A percentile compares a stretch with the other conserved stretches of the same genome.
phyloP scores from a whole-genome alignment of 257 asterid genomes.

The Gentiana straminea region DNA sequence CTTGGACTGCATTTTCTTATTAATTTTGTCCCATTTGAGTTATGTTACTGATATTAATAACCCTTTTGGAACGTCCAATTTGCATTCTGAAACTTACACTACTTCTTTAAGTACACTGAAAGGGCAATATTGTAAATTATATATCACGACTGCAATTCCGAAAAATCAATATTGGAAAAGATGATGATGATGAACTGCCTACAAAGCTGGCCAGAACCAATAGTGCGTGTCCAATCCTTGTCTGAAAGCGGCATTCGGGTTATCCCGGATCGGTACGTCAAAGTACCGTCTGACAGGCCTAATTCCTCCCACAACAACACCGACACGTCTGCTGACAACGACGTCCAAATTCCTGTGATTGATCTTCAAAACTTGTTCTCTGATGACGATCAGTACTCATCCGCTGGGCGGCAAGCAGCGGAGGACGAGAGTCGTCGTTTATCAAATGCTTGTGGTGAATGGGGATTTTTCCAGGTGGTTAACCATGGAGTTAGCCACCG shows the following conservation, averaged over 20 bases:
- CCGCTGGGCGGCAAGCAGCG: slow-evolving; percentile 5
- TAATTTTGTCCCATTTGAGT: too few species aligned
- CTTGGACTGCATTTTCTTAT: too few species aligned
- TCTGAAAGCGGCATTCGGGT: slow-evolving; percentile 65
- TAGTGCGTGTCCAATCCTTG: slow-evolving; percentile 65
- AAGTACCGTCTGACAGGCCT: slow-evolving; percentile 55
- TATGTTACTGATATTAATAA: not conserved
- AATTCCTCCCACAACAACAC: not conserved
- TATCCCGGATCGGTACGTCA: slow-evolving; percentile 72
- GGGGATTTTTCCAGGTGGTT: slow-evolving; percentile 94
- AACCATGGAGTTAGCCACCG: slow-evolving; percentile 68
- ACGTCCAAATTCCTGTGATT: slow-evolving; percentile 30
- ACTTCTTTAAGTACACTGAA: too few species aligned
- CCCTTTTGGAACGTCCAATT: not conserved
- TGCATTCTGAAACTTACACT: too few species aligned
- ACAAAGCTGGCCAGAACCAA: slow-evolving; percentile 77
- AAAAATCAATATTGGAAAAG: not conserved
- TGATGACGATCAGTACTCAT: slow-evolving; percentile 6
- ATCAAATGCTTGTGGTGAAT: slow-evolving; percentile 57
- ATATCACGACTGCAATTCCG: not conserved
- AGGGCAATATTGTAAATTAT: not conserved
- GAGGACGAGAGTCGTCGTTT: slow-evolving; percentile 20
- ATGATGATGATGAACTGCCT: slow-evolving; percentile 22
- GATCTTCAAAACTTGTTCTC: slow-evolving; percentile 47
- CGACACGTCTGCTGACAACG: not conserved